phyloP scores from a whole-genome alignment of 2,329 filamentous ascomycete species.

The Phyllachora maydis region DNA sequence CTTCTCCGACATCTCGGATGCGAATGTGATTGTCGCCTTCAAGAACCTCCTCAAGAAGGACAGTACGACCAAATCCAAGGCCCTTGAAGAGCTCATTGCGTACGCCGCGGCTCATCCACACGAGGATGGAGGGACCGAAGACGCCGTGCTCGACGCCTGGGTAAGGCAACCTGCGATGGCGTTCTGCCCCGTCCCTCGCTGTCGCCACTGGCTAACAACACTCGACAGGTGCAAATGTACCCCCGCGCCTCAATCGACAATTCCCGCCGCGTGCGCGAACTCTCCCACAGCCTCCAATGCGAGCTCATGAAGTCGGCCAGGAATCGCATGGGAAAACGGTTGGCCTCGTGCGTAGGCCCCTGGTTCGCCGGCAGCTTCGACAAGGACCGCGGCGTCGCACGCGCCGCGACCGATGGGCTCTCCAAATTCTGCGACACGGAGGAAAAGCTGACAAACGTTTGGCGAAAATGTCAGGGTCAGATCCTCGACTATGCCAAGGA shows the following conservation, averaged over 20 bases:
- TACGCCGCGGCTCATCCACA: slow-evolving; percentile 34
- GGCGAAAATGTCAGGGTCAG: slow-evolving; percentile 59
- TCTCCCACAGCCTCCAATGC: slow-evolving; percentile 56
- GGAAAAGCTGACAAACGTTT: slow-evolving; percentile 60
- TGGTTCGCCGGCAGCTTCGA: slow-evolving; percentile 88
- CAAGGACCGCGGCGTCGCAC: slow-evolving; percentile 54
- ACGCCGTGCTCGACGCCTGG: slow-evolving; percentile 76
- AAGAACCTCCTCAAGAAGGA: slow-evolving; percentile 90
- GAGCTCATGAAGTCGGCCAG: slow-evolving; percentile 41
- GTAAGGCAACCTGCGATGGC: slow-evolving; percentile 25
- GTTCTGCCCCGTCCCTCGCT: not conserved
- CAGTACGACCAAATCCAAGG: slow-evolving; percentile 76
- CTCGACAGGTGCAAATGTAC: slow-evolving; percentile 55
- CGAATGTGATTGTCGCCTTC: slow-evolving; percentile 72
- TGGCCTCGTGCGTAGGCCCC: slow-evolving; percentile 62
- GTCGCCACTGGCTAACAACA: slow-evolving; percentile 40
- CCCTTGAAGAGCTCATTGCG: slow-evolving; percentile 62
- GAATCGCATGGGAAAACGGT: slow-evolving; percentile 64
- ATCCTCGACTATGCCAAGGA: slow-evolving; percentile 69
- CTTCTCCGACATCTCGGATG: slow-evolving; percentile 54
- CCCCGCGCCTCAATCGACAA: slow-evolving; percentile 81
- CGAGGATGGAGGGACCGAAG: slow-evolving; percentile 47
- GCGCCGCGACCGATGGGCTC: slow-evolving; percentile 60
- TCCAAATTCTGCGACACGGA: slow-evolving; percentile 55
- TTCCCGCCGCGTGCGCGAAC: slow-evolving; percentile 68